Conservation (phyloP, 257 asterid genomes). For the Ilex aquifolium region DNA sequence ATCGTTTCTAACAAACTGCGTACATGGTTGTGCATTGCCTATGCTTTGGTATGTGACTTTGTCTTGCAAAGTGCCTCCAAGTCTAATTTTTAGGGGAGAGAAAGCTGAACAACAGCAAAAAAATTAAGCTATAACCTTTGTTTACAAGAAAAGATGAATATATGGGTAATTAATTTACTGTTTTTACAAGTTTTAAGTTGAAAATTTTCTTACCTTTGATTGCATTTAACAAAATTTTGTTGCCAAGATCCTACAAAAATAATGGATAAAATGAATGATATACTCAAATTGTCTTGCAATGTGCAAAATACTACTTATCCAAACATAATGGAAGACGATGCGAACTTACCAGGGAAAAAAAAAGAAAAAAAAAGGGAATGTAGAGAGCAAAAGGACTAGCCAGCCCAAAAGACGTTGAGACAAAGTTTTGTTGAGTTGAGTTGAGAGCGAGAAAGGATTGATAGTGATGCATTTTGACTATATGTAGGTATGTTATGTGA, state of each 20-base stretch:
- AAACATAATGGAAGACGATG: too few species aligned
- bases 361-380: not conserved
- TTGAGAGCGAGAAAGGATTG: too few species aligned
- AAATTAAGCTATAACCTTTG: conserved; percentile 6
- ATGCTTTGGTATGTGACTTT: conserved; percentile 50
- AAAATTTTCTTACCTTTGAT: conserved; percentile 44
- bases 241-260: conserved; percentile 58
- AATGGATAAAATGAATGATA: not conserved
- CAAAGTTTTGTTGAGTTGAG: too few species aligned
- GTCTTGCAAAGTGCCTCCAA: conserved; percentile 92
- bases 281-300: not conserved
- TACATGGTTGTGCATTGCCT: conserved; percentile 38
- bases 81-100: conserved; percentile 68
- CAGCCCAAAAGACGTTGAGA: not conserved
- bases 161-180: not conserved
- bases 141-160: not conserved
- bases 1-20: conserved; percentile 28
- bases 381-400: not conserved
- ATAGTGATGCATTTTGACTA: too few species aligned
- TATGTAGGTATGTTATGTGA: too few species aligned
- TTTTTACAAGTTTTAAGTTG: not conserved
- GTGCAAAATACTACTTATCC: too few species aligned
- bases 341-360: not conserved
- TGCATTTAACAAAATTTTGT: conserved; percentile 52
- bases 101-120: conserved; percentile 48